Evolutionary conservation across 2,329 filamentous ascomycete genomes (phyloP).

Genomic region (Penicillium janthinellum): DNA sequence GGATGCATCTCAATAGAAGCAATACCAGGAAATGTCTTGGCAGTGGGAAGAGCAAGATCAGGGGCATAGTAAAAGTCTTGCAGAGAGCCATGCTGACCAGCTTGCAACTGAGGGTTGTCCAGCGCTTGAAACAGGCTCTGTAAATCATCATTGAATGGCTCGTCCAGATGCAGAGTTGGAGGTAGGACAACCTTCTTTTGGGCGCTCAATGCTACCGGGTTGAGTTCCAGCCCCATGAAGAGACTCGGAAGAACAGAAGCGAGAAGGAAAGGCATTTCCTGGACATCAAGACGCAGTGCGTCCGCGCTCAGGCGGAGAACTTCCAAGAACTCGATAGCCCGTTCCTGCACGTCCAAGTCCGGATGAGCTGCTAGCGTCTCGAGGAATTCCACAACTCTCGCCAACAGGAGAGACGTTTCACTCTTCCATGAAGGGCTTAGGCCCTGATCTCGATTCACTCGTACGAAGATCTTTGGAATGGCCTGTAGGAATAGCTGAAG

Average conservation of each 20-base stretch:
- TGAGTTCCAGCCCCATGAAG: conserved; percentile 83
- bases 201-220: conserved; percentile 81
- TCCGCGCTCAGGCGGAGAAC: conserved; percentile 84
- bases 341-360: conserved; percentile 89
- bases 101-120: conserved; percentile 52
- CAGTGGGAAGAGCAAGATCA: conserved; percentile 24
- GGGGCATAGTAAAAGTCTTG: conserved; percentile 45
- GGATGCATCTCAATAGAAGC: conserved; percentile 25
- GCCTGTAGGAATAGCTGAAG: conserved; percentile 83
- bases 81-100: conserved; percentile 48
- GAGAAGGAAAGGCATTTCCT: conserved; percentile 76
- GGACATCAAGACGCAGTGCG: conserved; percentile 52
- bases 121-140: conserved; percentile 63
- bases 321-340: conserved; percentile 89
- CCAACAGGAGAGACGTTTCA: conserved; percentile 74
- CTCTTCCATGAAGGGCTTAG: conserved; percentile 75
- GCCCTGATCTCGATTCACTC: conserved; percentile 65
- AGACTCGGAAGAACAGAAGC: conserved; percentile 88
- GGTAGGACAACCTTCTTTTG: conserved; percentile 85
- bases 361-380: conserved; percentile 80
- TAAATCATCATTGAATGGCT: conserved; percentile 77
- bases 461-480: conserved; percentile 79
- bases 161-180: conserved; percentile 73
- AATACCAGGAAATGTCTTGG: conserved; percentile 26
- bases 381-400: conserved; percentile 77